A percentile compares a stretch with the other conserved stretches of the same genome.
phyloP scores from a whole-genome alignment of 768 basidiomycete species.

The Roridomyces roridus region DNA sequence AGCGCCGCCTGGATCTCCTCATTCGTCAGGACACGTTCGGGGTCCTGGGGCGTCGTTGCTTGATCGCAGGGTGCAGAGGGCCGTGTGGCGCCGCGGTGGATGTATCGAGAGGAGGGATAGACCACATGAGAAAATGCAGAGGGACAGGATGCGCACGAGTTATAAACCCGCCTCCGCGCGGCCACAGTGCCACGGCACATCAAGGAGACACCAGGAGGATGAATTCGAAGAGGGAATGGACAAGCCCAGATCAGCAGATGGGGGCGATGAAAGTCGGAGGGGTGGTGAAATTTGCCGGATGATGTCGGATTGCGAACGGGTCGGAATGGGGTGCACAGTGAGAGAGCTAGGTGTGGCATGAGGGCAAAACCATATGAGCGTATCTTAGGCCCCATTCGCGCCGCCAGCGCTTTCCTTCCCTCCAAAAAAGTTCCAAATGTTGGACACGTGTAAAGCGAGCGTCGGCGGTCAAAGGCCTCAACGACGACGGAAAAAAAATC shows the following conservation, averaged over 20 bases:
- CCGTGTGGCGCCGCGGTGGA: not conserved
- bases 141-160: too few relatives aligned
- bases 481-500: not conserved
- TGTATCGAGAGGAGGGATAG: too few relatives aligned
- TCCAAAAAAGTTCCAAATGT: not conserved
- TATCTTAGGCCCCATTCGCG: not conserved
- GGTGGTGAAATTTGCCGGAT: not conserved
- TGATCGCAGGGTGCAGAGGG: slow-evolving; percentile 13
- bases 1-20: slow-evolving; percentile 10
- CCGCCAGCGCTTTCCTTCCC: not conserved
- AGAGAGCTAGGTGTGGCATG: not conserved
- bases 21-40: slow-evolving; percentile 15
- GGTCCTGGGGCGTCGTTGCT: too few relatives aligned
- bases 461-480: not conserved
- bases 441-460: not conserved
- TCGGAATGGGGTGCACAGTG: too few relatives aligned
- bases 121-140: too few relatives aligned
- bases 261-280: not conserved
- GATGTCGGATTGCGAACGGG: not conserved
- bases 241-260: not conserved
- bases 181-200: too few relatives aligned
- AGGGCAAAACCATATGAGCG: not conserved
- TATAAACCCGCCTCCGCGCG: too few relatives aligned
- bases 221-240: not conserved
- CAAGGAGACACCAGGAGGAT: not conserved